Evolutionary conservation across 129 eudicot genomes (phyloP), one percentile per base, ranked within the genome.

Genomic region (Pulicaria dysenterica): DNA sequence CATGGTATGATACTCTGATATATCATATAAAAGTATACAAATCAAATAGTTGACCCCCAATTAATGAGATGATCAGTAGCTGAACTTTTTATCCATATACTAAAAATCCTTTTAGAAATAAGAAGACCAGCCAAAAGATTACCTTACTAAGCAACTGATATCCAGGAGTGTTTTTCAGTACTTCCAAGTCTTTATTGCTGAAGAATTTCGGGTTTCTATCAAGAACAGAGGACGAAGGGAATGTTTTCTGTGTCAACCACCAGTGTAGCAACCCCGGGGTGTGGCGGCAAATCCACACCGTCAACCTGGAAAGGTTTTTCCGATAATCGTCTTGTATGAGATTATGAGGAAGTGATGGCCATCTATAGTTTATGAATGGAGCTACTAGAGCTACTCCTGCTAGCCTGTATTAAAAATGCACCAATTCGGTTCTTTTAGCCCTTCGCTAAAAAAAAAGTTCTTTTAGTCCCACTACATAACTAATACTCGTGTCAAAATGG

Each of bases 91-190:
- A n/a, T n/a, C n/a, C n/a, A n/a, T n/a, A n/a, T n/a, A n/a, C n/a
- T n/a, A n/a, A n/a, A n/a, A n/a, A n/a, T n/a, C n/a, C 31, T 24
- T 24, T 24, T 24, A 24, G 31, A 24, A 24, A 24, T 24, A 0
- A 24, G 36, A 37, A 48, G 47, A 47, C 39, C 15, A 45, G 6
- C 15, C 14, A 31, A n/a, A 31, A 24, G 37, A 7, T 75, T 85
- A 94, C 99, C 99, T 90, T 83, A 56, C 88, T 65, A n/a, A 90
- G 85, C 79, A 94, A 83, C 69, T 94, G 93, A 73, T 90, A 90
- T 36, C 99, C 99, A 19, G 99, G 99, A 46, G 99, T 85, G 67
- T 83, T 88, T 82, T 86, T 86, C 74, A 94, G 67, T 61, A 88
- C 96, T 68, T 94, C 96, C 73, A 86, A 53, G 73, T 94, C 99